Evolutionary conservation across 2,329 filamentous ascomycete genomes (phyloP).

Genomic region (Fusarium hainanense): DNA sequence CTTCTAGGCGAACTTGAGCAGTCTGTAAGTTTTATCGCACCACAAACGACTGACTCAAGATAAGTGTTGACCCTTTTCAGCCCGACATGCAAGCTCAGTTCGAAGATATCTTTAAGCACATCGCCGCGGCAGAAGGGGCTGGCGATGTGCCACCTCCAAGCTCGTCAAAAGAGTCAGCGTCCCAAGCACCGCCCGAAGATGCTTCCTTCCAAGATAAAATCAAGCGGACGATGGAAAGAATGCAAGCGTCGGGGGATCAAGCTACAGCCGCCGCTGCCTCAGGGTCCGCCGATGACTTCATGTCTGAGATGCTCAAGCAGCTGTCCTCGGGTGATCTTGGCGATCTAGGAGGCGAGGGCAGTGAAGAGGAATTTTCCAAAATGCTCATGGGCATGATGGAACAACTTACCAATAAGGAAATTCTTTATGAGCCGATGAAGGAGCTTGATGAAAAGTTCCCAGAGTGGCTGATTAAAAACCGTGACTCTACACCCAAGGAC

Average conservation of each 20-base stretch:
- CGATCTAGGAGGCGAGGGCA: conserved; percentile 62
- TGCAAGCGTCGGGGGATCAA: conserved; percentile 88
- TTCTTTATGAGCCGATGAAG: conserved; percentile 98
- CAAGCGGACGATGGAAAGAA: conserved; percentile 91
- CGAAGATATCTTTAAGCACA: conserved; percentile 79
- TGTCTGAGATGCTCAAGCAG: conserved; percentile 92
- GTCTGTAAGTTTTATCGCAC: conserved; percentile 58
- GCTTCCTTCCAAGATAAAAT: conserved; percentile 92
- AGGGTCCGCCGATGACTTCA: conserved; percentile 77
- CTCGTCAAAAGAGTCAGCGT: conserved; percentile 45
- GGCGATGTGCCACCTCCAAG: conserved; percentile 38
- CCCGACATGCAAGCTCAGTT: conserved; percentile 83
- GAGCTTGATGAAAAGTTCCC: conserved; percentile 95
- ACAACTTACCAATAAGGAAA: conserved; percentile 97
- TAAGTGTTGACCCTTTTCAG: conserved; percentile 48
- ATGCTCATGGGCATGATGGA: conserved; percentile 99
- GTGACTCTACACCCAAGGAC: conserved; percentile 70
- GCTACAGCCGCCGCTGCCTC: conserved; percentile 82
- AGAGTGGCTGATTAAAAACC: conserved; percentile 85
- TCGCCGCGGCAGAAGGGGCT: conserved; percentile 64
- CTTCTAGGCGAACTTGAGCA: conserved; percentile 78
- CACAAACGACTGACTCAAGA: background rate
- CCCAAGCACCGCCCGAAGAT: conserved; percentile 59
- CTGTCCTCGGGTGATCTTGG: conserved; percentile 71
- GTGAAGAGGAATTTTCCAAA: conserved; percentile 90